These are phyloP conservation scores for Psidium friedrichsthalianum DNA, from an alignment of 345 rosid genomes.

Conservation along the genomic window DNA sequence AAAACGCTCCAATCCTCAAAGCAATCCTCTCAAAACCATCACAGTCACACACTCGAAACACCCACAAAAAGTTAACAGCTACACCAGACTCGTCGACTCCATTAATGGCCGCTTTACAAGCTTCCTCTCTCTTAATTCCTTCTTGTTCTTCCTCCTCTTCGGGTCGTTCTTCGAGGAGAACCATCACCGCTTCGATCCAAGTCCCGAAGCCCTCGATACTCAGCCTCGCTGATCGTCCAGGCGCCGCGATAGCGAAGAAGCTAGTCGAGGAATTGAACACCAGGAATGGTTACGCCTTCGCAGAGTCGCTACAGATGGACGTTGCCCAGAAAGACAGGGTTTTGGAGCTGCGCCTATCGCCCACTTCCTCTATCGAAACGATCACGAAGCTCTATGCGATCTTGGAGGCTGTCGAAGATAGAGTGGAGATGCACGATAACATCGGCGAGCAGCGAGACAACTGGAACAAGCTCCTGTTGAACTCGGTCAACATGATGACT, in stretches of 20 bases:
- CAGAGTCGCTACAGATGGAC: not conserved
- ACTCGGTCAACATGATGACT: slow-evolving; percentile 56
- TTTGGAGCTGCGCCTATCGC: not conserved
- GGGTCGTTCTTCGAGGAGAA: not conserved
- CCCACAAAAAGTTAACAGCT: not conserved
- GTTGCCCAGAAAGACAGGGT: not conserved
- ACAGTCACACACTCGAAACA: not conserved
- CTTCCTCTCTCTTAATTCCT: not conserved
- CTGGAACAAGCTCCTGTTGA: slow-evolving; percentile 53
- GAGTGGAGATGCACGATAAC: slow-evolving; percentile 63
- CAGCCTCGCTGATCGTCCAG: not conserved
- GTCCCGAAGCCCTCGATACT: not conserved
- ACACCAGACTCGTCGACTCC: not conserved
- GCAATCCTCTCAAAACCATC: not conserved
- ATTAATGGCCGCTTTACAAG: not conserved
- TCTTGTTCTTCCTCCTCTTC: not conserved
- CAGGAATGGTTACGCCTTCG: not conserved
- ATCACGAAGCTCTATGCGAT: slow-evolving; percentile 24
- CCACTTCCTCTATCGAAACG: not conserved
- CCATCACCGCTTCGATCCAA: not conserved
- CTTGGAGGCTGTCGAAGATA: slow-evolving; percentile 44
- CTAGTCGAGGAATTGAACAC: not conserved
- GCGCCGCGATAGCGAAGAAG: not conserved
- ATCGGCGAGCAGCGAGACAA: slow-evolving; percentile 49
- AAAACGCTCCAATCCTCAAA: not conserved